Percentiles rank a stretch among this genome's conserved stretches.
phyloP scores from a whole-genome alignment of 2,329 filamentous ascomycete species.

The Alternaria postmessia region DNA sequence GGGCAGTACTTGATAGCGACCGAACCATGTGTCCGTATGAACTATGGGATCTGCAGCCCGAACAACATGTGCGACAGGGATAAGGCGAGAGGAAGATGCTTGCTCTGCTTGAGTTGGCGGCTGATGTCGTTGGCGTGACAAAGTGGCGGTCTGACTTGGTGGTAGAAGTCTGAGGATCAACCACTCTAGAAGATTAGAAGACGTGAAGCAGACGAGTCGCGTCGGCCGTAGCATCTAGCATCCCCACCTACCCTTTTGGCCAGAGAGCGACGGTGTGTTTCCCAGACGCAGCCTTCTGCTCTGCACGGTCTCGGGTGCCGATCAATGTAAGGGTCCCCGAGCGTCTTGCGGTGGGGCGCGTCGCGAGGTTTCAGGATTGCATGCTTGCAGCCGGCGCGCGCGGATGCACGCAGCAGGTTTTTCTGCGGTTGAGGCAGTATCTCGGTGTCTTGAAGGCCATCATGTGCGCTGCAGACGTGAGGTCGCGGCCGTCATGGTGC shows the following conservation, averaged over 20 bases:
- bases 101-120: constrained; percentile 7
- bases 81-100: neutral
- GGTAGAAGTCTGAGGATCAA: neutral
- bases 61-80: constrained; percentile 3
- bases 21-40: neutral
- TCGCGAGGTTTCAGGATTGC: constrained; percentile 3
- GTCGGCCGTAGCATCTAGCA: neutral
- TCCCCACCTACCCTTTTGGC: constrained; percentile 16
- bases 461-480: neutral
- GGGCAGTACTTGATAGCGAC: constrained; percentile 1
- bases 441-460: neutral
- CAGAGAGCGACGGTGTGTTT: constrained; percentile 6
- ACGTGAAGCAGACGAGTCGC: neutral
- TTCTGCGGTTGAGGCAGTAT: neutral
- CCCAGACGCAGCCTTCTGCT: constrained; percentile 1
- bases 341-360: neutral
- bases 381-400: neutral
- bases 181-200: neutral
- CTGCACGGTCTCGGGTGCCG: constrained; percentile 2
- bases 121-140: constrained; percentile 10
- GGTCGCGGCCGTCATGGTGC: neutral
- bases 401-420: constrained; percentile 4
- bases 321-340: constrained; percentile 9
- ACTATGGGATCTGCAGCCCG: constrained; percentile 3
- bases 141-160: constrained; percentile 15